These are phyloP conservation scores for Fraxinus excelsior DNA, from an alignment of 257 asterid genomes.

Conservation along the genomic window DNA sequence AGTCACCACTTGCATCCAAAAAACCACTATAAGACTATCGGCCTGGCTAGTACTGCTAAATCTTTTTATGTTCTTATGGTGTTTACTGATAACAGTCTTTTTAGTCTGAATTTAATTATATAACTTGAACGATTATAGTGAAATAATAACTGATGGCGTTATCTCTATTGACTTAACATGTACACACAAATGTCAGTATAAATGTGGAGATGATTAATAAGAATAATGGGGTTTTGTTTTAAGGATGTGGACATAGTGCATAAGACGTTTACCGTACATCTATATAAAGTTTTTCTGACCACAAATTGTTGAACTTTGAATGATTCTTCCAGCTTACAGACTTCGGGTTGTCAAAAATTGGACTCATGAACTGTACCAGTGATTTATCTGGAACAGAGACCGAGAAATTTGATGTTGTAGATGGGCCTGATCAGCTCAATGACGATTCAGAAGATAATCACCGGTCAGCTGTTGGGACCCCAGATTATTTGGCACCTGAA, in stretches of 20 bases:
- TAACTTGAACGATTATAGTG: not conserved
- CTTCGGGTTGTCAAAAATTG: conserved; percentile 94
- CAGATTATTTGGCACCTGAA: conserved; percentile 98
- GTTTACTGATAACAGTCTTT: not conserved
- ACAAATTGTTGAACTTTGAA: conserved; percentile 28
- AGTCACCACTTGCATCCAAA: not conserved
- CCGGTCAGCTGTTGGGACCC: conserved; percentile 94
- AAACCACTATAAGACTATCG: not conserved
- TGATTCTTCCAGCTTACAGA: conserved; percentile 81
- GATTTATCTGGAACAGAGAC: conserved; percentile 66
- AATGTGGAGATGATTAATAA: not conserved
- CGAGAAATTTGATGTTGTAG: conserved; percentile 38
- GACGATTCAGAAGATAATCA: conserved; percentile 43
- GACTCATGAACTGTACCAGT: conserved; percentile 89
- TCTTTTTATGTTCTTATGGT: not conserved
- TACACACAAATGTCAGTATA: not conserved
- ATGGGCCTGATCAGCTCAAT: conserved; percentile 46
- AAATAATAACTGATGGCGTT: not conserved
- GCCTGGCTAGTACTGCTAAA: not conserved
- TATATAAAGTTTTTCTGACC: conserved; percentile 22
- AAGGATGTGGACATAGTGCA: not conserved
- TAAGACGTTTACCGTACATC: not conserved
- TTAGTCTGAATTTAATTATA: not conserved
- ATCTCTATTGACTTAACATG: not conserved
- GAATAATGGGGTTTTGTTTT: conserved; percentile 4